phyloP scores from a whole-genome alignment of 805 yeast genomes.

The Candida broadrunensis region DNA sequence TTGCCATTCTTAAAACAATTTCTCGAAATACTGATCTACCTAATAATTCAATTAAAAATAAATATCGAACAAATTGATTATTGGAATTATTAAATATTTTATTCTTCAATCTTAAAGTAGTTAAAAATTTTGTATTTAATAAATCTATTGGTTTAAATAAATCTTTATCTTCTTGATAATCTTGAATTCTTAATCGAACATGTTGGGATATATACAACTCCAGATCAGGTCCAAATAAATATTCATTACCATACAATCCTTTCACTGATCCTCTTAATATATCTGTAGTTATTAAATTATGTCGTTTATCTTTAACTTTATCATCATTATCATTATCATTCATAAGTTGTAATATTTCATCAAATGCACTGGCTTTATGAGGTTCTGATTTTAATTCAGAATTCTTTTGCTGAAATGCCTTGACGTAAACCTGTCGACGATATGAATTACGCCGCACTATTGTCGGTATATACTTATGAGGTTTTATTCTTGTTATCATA shows the following conservation, averaged over 20 bases:
- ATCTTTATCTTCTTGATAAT: background rate
- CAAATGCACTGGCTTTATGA: background rate
- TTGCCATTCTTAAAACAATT: background rate
- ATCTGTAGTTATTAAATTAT: too few species aligned
- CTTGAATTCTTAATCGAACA: background rate
- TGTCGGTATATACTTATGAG: too few species aligned
- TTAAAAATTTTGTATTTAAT: constrained; percentile 1
- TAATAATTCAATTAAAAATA: constrained; percentile 4
- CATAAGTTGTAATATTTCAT: background rate
- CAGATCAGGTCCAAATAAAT: background rate
- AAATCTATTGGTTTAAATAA: constrained; percentile 4
- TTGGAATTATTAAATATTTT: constrained; percentile 2
- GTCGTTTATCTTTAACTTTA: background rate
- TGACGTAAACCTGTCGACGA: too few species aligned
- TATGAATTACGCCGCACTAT: too few species aligned
- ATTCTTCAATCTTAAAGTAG: constrained; percentile 1
- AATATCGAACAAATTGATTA: constrained; percentile 2
- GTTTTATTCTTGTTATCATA: too few species aligned
- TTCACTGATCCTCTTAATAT: too few species aligned
- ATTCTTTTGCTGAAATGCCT: too few species aligned
- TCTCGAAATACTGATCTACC: constrained; percentile 6
- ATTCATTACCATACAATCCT: background rate
- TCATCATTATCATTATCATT: background rate
- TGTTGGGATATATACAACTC: background rate
- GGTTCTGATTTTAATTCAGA: background rate